Evolutionary conservation across 164 flowering plant genomes (phyloP), one percentile per base, ranked within the genome.

Genomic region (Magnolia kwangsiensis): DNA sequence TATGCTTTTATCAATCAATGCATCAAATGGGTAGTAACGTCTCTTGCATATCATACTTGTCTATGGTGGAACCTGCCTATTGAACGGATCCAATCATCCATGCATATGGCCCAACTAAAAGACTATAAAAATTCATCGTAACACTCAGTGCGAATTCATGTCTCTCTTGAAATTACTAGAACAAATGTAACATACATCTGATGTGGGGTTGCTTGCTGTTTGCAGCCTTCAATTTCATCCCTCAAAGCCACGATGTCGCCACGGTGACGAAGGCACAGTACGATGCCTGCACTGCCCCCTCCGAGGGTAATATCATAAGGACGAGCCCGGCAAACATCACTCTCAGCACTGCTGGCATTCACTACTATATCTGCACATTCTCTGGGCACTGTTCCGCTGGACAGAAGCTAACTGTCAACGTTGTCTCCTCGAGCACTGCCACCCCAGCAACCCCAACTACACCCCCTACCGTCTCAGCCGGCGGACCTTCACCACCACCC

Each of bases 181-280:
- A 29, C 11, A 1, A 31, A 37, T 14, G 8, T 37, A 21, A 1
- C 68, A 9, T 29, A 50, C 10, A 14, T 68, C n/a, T 37, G 49
- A 14, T 68, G 49, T 29, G 50, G 2, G 16, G 14, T 8, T 29
- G 51, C 70, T 72, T 20, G 59, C 5, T 50, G 16, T 13, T 21
- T 73, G 76, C 76, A 84, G 86, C 72, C 18, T 86, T 86, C 80
- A 81, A 81, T 50, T 86, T 80, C 76, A 3, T 8, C 9, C 64
- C 75, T 0, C 80, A 81, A 24, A 27, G 29, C 29, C 37, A 6
- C 1, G 87, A 84, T 21, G 78, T 67, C 51, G 89, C 79, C 37
- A 80, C 79, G 19, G 1, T 86, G 19, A 69, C 82, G 6, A 77
- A 78, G 79, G 77, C 50, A 11, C 78, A 64, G 0, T 84, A 63